Percentiles rank a stretch among this genome's conserved stretches.
Evolutionary conservation across 441 rosid species (phyloP).

Genomic region (Capsella rubella): DNA sequence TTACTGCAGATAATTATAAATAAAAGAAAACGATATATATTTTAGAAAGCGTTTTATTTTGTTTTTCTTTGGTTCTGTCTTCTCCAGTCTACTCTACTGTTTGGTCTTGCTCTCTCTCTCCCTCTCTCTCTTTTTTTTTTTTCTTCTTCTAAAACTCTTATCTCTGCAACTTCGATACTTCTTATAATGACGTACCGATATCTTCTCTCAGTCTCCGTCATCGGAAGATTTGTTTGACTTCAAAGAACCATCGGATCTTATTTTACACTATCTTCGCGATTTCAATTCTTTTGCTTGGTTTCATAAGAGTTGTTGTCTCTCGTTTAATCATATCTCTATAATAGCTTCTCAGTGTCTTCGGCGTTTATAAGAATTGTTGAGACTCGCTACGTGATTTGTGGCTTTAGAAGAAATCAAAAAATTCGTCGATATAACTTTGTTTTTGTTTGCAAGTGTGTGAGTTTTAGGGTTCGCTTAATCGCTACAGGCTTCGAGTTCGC

Average conservation of each 20-base stretch:
- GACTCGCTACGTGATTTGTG: not conserved
- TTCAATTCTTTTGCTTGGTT: conserved; percentile 7
- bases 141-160: conserved; percentile 6
- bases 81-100: not conserved
- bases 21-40: not conserved
- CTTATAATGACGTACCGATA: conserved; percentile 28
- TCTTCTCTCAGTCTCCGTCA: conserved; percentile 27
- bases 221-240: not conserved
- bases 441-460: not conserved
- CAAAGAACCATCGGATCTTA: conserved; percentile 3
- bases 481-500: conserved; percentile 10
- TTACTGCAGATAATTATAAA: not conserved
- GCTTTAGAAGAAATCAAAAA: not conserved
- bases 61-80: too few relatives aligned
- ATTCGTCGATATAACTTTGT: conserved; percentile 43
- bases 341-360: not conserved
- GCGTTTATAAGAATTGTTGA: conserved; percentile 11
- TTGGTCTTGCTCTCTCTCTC: not conserved
- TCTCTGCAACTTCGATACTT: conserved; percentile 27
- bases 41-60: not conserved
- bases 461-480: conserved; percentile 27
- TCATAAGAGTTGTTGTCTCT: not conserved
- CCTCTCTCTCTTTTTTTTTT: too few relatives aligned
- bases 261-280: conserved; percentile 4
- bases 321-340: not conserved